phyloP scores from a whole-genome alignment of 306 rosid genomes.

The Luffa acutangula region DNA sequence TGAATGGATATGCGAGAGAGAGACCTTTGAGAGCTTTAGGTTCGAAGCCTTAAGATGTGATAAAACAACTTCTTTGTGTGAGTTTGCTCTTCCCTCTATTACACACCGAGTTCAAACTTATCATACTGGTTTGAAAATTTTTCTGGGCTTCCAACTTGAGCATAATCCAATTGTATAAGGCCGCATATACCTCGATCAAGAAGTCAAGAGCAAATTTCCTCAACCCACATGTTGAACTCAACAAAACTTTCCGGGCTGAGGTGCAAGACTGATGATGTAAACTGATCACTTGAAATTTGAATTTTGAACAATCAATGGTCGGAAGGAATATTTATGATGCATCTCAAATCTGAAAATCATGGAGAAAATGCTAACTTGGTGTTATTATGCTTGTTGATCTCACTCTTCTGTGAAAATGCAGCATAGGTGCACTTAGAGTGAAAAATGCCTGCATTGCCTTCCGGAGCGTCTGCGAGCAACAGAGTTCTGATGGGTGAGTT shows the following conservation, averaged over 20 bases:
- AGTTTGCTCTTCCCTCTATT: neutral
- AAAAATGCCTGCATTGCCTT: slow-evolving; percentile 74
- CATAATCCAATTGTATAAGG: neutral
- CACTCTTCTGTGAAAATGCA: slow-evolving; percentile 13
- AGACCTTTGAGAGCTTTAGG: neutral
- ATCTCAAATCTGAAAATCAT: neutral
- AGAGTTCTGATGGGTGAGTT: slow-evolving; percentile 73
- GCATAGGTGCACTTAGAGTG: slow-evolving; percentile 91
- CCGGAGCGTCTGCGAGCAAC: slow-evolving; percentile 78
- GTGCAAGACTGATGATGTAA: neutral
- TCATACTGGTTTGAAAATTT: neutral
- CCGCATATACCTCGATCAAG: neutral
- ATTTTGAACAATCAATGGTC: neutral
- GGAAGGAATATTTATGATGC: neutral
- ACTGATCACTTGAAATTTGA: neutral
- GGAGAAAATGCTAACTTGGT: neutral
- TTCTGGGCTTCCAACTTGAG: neutral
- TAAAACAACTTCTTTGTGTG: neutral
- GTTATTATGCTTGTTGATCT: neutral
- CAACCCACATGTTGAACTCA: neutral
- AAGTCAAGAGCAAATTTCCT: neutral
- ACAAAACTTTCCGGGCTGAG: no score
- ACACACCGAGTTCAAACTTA: neutral
- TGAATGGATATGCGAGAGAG: neutral
- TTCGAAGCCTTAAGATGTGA: neutral